Evolutionary conservation across 2,329 filamentous ascomycete species (phyloP).

Genomic region (Trichoderma pleuroti): DNA sequence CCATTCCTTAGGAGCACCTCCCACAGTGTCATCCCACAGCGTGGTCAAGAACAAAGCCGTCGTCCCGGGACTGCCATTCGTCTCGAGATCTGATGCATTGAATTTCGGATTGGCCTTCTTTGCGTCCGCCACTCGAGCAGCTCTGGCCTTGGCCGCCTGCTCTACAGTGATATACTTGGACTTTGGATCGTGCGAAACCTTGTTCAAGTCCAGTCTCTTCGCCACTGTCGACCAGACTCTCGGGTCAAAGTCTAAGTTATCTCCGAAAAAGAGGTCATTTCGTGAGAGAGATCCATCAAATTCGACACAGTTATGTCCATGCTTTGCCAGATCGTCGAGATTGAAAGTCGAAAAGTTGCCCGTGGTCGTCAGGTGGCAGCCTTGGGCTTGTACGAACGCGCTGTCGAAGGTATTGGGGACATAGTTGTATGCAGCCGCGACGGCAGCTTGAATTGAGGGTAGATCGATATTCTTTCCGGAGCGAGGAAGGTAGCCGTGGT

Average conservation of each 20-base stretch:
- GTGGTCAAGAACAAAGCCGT: neutral
- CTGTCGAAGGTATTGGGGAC: neutral
- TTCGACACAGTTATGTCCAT: constrained; percentile 7
- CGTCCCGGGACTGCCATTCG: neutral
- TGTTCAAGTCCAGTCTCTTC: neutral
- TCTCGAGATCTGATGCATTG: neutral
- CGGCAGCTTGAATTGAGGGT: neutral
- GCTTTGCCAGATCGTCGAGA: neutral
- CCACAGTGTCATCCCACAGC: constrained; percentile 3
- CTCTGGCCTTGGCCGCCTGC: constrained; percentile 3
- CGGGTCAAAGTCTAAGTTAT: neutral
- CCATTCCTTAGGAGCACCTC: constrained; percentile 1
- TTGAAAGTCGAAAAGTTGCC: constrained; percentile 4
- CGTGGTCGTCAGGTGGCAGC: neutral
- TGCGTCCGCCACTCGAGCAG: neutral
- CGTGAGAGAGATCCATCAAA: constrained; percentile 14
- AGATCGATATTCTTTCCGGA: constrained; percentile 7
- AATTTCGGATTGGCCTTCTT: neutral
- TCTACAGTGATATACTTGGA: constrained; percentile 8
- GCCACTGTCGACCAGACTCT: neutral
- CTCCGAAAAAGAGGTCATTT: neutral
- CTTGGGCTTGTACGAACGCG: neutral
- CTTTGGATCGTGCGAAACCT: neutral
- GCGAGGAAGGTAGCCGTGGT: constrained; percentile 16
- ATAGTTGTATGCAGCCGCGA: neutral